A percentile compares a stretch with the other conserved stretches of the same genome.
Conservation (phyloP, 2,329 filamentous ascomycete species). For the Chaetomium sp. region DNA sequence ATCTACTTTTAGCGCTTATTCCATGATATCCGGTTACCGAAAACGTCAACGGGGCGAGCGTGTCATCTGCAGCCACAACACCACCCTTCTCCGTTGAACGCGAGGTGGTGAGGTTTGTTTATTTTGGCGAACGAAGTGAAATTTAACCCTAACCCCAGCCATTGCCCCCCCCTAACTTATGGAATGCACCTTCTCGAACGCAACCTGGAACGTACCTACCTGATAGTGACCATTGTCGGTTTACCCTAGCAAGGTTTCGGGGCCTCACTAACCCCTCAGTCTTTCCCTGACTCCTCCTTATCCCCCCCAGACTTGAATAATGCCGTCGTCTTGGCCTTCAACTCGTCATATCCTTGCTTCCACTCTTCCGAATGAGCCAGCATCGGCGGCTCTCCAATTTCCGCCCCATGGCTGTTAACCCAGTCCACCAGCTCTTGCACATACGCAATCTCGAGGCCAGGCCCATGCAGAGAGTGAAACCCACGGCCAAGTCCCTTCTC, state of each 20-base stretch:
- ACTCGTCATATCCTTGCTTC: constrained; percentile 31
- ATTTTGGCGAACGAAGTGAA: not conserved
- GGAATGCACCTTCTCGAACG: no score
- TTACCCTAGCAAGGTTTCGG: not conserved
- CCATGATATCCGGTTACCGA: not conserved
- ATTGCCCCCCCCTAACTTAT: not conserved
- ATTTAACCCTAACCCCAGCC: not conserved
- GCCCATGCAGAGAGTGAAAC: constrained; percentile 43
- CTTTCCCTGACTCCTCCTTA: not conserved
- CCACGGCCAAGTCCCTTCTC: constrained; percentile 41
- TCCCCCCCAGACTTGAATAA: not conserved
- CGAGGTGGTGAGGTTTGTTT: not conserved
- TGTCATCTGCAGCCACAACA: not conserved
- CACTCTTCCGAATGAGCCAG: constrained; percentile 41
- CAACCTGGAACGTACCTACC: no score
- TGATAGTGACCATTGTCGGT: no score
- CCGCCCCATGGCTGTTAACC: constrained; percentile 35
- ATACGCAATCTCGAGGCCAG: constrained; percentile 34
- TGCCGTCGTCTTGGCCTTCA: constrained; percentile 27
- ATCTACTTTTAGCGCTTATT: not conserved
- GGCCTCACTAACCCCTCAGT: not conserved
- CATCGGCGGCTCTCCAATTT: constrained; percentile 36
- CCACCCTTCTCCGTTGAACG: not conserved
- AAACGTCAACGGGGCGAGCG: not conserved
- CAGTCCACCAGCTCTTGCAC: constrained; percentile 34